Evolutionary conservation across 306 rosid species (phyloP).

Genomic region (Rosa multiflora): DNA sequence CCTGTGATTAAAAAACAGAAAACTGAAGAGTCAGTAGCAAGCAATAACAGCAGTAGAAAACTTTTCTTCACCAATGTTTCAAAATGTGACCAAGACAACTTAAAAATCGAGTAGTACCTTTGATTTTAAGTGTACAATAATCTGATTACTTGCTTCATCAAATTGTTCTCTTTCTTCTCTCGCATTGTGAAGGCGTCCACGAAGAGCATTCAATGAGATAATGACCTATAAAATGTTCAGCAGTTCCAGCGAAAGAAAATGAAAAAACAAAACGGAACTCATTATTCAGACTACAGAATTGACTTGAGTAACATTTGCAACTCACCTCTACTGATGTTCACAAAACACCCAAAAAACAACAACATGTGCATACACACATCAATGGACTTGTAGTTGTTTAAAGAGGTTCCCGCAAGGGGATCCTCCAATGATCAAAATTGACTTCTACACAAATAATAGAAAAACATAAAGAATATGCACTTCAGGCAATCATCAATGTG

Average conservation of each 20-base stretch:
- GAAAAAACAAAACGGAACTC: slow-evolving; percentile 13
- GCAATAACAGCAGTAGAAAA: background rate
- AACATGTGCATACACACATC: background rate
- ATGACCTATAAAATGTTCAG: slow-evolving; percentile 53
- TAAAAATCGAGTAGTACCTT: slow-evolving; percentile 52
- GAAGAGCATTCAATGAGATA: slow-evolving; percentile 46
- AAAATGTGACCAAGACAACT: slow-evolving; percentile 1
- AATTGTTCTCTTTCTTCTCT: slow-evolving; percentile 89
- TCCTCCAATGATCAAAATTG: background rate
- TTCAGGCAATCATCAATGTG: background rate
- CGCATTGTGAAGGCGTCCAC: slow-evolving; percentile 67
- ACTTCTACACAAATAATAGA: background rate
- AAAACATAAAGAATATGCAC: background rate
- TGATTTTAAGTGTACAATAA: slow-evolving; percentile 59
- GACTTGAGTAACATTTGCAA: slow-evolving; percentile 1
- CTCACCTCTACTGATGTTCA: background rate
- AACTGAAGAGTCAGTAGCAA: slow-evolving; percentile 16
- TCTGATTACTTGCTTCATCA: slow-evolving; percentile 79
- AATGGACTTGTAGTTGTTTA: background rate
- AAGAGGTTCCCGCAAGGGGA: background rate
- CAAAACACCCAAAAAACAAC: background rate
- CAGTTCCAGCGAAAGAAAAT: slow-evolving; percentile 18
- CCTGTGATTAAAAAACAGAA: slow-evolving; percentile 50
- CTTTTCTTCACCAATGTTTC: background rate
- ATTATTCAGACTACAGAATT: slow-evolving; percentile 16